These are phyloP conservation scores for Cystobasidium onofrii DNA, from an alignment of 768 basidiomycete genomes.

Conservation along the genomic window DNA sequence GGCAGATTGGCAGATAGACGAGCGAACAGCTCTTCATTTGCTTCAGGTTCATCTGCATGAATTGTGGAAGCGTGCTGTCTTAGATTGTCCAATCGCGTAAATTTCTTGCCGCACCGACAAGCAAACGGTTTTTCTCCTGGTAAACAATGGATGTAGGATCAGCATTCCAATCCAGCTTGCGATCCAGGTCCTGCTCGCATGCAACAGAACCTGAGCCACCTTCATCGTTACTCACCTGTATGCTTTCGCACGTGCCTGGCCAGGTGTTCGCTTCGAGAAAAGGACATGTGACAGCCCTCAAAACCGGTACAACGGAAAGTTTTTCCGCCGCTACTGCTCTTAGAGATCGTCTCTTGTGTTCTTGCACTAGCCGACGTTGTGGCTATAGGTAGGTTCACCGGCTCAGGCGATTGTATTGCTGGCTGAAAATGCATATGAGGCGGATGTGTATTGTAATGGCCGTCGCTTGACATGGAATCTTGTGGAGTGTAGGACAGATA, in stretches of 20 bases:
- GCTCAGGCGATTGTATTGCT: too few relatives aligned
- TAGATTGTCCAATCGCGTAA: conserved; percentile 91
- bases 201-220: too few relatives aligned
- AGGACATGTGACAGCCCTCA: conserved; percentile 93
- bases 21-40: conserved; percentile 85
- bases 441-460: background rate
- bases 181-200: too few relatives aligned
- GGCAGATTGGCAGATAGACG: conserved; percentile 52
- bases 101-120: conserved; percentile 91
- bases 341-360: background rate
- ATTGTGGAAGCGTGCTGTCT: conserved; percentile 96
- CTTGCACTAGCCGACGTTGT: background rate
- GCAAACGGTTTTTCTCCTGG: conserved; percentile 89
- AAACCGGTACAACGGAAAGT: conserved; percentile 84
- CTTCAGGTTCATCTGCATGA: conserved; percentile 74
- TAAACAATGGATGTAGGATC: too few relatives aligned
- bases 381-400: background rate
- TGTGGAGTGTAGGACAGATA: background rate
- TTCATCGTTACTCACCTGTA: too few relatives aligned
- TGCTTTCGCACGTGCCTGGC: conserved; percentile 67
- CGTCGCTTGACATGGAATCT: background rate
- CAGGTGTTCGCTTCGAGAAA: conserved; percentile 87
- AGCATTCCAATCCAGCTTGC: too few relatives aligned
- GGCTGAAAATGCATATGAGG: background rate
- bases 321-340: conserved; percentile 17